These are phyloP conservation scores for Hygrophoropsis aurantiaca DNA, from an alignment of 768 basidiomycete genomes.

Conservation along the genomic window DNA sequence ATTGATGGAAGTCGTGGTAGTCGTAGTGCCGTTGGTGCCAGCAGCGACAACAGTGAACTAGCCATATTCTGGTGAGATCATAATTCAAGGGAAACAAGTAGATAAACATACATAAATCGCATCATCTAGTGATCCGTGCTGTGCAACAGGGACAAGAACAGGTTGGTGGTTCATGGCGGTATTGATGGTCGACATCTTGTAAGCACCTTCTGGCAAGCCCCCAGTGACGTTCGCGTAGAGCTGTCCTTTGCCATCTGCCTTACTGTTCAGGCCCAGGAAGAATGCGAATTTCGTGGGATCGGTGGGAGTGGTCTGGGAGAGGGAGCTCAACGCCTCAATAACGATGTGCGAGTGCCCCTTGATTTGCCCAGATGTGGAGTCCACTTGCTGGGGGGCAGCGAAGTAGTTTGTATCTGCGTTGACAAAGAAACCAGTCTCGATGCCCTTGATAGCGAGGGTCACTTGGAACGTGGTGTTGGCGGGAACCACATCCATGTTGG, in stretches of 20 bases:
- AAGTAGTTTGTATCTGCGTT: conserved; percentile 55
- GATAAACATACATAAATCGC: conserved; percentile 34
- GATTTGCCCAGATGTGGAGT: conserved; percentile 45
- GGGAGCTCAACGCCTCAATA: conserved; percentile 48
- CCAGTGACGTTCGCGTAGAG: conserved; percentile 47
- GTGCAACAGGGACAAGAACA: conserved; percentile 33
- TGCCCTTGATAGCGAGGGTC: conserved; percentile 41
- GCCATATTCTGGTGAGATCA: conserved; percentile 4
- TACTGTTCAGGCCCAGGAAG: conserved; percentile 54
- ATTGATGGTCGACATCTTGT: conserved; percentile 45
- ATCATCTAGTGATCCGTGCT: conserved; percentile 44
- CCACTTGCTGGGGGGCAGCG: conserved; percentile 53
- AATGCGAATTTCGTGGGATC: conserved; percentile 55
- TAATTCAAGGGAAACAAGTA: background rate
- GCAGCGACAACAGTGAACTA: conserved; percentile 26
- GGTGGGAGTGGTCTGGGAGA: conserved; percentile 48
- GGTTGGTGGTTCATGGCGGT: conserved; percentile 48
- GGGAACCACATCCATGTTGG: conserved; percentile 41
- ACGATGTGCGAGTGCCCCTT: conserved; percentile 66
- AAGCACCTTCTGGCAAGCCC: conserved; percentile 54
- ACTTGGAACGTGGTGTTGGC: conserved; percentile 55
- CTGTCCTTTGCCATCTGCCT: conserved; percentile 42
- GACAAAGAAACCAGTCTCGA: conserved; percentile 57
- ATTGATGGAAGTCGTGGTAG: conserved; percentile 2
- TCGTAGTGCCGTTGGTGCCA: conserved; percentile 11